Base-by-base conservation (phyloP, 768 basidiomycete genomes). In the Lentinula lateritia region DNA sequence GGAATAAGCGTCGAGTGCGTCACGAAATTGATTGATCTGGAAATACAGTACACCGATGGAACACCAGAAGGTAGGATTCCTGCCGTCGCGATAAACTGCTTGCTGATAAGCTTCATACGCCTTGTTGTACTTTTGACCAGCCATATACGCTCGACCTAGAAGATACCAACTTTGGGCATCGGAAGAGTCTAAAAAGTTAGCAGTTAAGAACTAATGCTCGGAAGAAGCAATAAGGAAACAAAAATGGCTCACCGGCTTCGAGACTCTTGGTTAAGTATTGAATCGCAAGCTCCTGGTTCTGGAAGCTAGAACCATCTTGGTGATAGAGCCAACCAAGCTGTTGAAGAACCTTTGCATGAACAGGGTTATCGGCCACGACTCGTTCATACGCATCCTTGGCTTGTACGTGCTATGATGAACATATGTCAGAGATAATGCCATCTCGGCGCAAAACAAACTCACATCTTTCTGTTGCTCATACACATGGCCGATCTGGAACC, bases 401-500 rank as follows among this genome's bases (percentile, higher is more conserved):
- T 50, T 85, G 87, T 48, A 84, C 81, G 74, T 93, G 91, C 96
- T 98, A 72, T n/a, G 20, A 28, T 12, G 50, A 7, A 36, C 12
- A 1, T 20, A 39, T 57, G 52, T 52, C 46, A 48, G 41, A 38
- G 66, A 41, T 42, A 1, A 7, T 61, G 39, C 42, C 28, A 4
- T 35, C 53, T 6, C 42, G 39, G 41, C 52, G 60, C 20, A 18
- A 55, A 15, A 18, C 38, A 12, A 45, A 74, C 77, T 74, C 71
- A 95, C 95, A 72, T 98, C 95, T 75, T 94, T 90, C 74, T 96
- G 93, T 71, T 97, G 95, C 74, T 98, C 97, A 68, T 92, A 94
- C 18, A 98, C 96, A 70, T 98, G 97, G 2, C 97, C 97, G 63
- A 99, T 97, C 76, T 99, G 97, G 85, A 98, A 98, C 95, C 95